Percentiles rank a stretch among this genome's conserved stretches.
These are phyloP conservation scores for Aegilops bicornis DNA, from an alignment of 176 grass and related monocot genomes.

Conservation along the genomic window DNA sequence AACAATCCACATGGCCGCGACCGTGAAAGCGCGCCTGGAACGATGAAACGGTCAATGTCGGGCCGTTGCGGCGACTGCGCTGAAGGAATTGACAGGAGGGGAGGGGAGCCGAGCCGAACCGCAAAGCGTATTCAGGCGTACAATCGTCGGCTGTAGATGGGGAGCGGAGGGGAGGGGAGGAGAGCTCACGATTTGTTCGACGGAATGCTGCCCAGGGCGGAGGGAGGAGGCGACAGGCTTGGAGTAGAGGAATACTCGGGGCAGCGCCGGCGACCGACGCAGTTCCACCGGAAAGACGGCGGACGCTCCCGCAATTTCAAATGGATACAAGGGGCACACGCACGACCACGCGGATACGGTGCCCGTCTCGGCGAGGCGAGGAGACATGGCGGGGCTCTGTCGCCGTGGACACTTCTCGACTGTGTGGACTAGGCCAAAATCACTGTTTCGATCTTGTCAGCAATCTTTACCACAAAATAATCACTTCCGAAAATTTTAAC, in stretches of 20 bases:
- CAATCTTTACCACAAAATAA: no score
- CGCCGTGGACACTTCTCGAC: background rate
- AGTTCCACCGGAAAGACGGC: background rate
- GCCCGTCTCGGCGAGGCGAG: background rate
- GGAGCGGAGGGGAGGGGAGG: background rate
- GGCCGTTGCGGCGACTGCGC: background rate
- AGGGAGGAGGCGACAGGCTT: background rate
- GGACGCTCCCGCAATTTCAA: background rate
- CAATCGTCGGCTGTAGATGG: background rate
- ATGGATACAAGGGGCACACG: background rate
- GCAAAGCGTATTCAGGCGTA: background rate
- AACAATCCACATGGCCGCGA: background rate
- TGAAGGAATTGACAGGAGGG: background rate
- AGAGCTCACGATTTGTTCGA: conserved; percentile 3
- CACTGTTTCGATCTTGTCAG: no score
- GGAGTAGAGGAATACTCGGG: background rate
- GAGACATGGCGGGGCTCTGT: background rate
- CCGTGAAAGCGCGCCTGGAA: background rate
- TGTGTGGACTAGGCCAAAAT: background rate
- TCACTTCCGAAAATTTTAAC: no score
- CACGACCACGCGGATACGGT: background rate
- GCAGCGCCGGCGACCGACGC: background rate
- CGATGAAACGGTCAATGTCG: background rate
- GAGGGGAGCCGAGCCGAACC: background rate
- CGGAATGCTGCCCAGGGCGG: background rate